Evolutionary conservation across 192 early-diverging fungal genomes (phyloP).

Genomic region (Backusella luteola): DNA sequence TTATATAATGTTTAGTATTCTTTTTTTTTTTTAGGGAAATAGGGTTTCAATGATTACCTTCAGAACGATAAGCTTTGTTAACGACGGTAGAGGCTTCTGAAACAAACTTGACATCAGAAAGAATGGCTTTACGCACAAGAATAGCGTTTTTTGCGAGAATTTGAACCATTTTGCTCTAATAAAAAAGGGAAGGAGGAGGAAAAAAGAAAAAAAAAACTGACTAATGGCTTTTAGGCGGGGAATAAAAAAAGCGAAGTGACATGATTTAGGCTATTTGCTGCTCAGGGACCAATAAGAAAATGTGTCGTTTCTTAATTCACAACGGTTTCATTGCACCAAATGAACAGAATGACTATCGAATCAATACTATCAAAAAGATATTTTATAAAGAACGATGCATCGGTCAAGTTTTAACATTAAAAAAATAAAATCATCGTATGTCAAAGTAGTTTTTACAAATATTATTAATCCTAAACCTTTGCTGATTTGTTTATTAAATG

Average conservation of each 20-base stretch:
- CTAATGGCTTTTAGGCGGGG: neutral
- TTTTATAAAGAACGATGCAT: too few relatives aligned
- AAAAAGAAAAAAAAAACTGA: neutral
- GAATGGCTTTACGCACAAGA: neutral
- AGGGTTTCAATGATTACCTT: slow-evolving; percentile 24
- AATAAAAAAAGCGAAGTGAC: neutral
- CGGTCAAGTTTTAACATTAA: too few relatives aligned
- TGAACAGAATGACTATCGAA: neutral
- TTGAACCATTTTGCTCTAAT: neutral
- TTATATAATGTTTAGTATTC: neutral
- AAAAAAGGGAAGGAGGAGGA: neutral
- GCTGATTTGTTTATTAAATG: too few relatives aligned
- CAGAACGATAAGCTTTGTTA: slow-evolving; percentile 45
- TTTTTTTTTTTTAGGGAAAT: neutral
- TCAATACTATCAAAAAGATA: neutral
- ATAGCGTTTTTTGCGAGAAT: neutral
- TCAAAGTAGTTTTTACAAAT: too few relatives aligned
- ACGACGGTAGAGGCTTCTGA: slow-evolving; percentile 24
- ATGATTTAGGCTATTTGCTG: neutral
- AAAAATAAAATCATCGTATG: too few relatives aligned
- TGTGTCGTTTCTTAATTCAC: neutral
- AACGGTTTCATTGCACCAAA: neutral
- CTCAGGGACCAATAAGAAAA: neutral
- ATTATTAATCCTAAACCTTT: too few relatives aligned
- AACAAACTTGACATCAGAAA: neutral